phyloP scores from a whole-genome alignment of 768 basidiomycete species.

The Rhodotorula diobovata region DNA sequence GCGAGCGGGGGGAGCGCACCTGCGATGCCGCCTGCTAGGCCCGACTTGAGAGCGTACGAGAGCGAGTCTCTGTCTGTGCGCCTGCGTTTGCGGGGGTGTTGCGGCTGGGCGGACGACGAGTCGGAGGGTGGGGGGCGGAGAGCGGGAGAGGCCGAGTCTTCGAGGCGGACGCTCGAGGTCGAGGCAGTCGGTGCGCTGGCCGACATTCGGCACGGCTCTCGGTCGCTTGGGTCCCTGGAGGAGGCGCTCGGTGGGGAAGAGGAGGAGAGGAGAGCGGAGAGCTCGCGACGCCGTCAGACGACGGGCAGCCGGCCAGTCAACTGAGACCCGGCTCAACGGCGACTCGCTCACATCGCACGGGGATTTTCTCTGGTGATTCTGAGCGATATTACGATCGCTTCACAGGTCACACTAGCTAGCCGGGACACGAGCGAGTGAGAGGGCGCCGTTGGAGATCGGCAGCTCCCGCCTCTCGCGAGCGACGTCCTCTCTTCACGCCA shows the following conservation, averaged over 20 bases:
- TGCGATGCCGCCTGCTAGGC: constrained; percentile 86
- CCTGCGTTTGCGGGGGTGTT: background rate
- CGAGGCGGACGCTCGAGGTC: constrained; percentile 4
- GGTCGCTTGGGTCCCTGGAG: background rate
- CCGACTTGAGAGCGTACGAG: constrained; percentile 68
- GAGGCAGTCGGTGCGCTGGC: background rate
- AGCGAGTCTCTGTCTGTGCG: constrained; percentile 42
- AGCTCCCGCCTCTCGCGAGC: no score
- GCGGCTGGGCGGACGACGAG: background rate
- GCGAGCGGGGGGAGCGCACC: constrained; percentile 56
- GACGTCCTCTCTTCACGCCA: no score
- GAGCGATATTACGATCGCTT: no score
- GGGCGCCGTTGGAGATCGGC: no score
- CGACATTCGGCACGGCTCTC: background rate
- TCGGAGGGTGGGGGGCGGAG: background rate
- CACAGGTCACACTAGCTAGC: no score
- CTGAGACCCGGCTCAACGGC: no score
- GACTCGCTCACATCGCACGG: no score
- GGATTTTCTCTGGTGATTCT: no score
- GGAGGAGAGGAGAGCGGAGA: no score
- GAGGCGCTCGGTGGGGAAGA: background rate
- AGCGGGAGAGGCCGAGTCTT: background rate
- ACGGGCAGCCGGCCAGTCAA: no score
- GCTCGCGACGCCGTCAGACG: no score
- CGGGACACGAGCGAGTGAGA: no score